A percentile compares a stretch with the other conserved stretches of the same genome.
phyloP scores from a whole-genome alignment of 129 eudicot species.

The sunflower (Helianthus annuus) region HanXRQr2.0-SUNRISE NC_035434.2:8000293-8000792 shows the following conservation, averaged over 20 bases:
- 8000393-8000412: not conserved
- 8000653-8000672: not conserved
- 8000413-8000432: not conserved
- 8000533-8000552: not conserved
- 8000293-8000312: not conserved
- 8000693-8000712: conserved; percentile 3
- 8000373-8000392: not conserved
- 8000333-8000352: not conserved
- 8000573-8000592: not conserved
- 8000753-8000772: no score
- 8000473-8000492: not conserved
- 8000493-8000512: not conserved
- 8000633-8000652: not conserved
- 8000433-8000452: not conserved
- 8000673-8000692: not conserved
- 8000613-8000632: not conserved
- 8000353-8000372: not conserved
- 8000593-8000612: not conserved
- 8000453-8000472: not conserved
- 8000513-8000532: not conserved
- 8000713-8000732: not conserved
- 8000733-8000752: not conserved
- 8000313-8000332: not conserved
- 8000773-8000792: no score
- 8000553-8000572: not conserved